These are phyloP conservation scores for Cyathus striatus DNA, from an alignment of 768 basidiomycete genomes.

Conservation along the genomic window DNA sequence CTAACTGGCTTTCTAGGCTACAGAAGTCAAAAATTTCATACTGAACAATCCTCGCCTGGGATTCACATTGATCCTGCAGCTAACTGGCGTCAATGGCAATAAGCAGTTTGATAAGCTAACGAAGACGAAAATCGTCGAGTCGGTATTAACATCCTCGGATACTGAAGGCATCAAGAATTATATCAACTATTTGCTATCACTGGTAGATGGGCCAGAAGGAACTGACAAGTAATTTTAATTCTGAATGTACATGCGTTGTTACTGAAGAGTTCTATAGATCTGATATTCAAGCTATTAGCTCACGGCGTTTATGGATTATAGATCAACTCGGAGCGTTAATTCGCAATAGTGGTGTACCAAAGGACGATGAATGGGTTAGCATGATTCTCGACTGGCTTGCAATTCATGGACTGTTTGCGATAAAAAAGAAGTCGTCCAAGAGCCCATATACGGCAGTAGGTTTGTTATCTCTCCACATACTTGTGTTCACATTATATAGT, in stretches of 20 bases:
- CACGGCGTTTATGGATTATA: conserved; percentile 73
- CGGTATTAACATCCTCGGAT: conserved; percentile 72
- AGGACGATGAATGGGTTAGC: conserved; percentile 73
- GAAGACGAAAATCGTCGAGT: conserved; percentile 88
- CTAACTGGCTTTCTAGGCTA: conserved; percentile 42
- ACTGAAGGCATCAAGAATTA: conserved; percentile 72
- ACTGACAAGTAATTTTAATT: conserved; percentile 30
- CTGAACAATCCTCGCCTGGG: conserved; percentile 74
- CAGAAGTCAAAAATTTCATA: conserved; percentile 70
- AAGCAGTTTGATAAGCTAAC: conserved; percentile 90
- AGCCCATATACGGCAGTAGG: conserved; percentile 55
- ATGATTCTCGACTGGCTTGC: conserved; percentile 76
- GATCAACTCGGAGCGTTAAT: conserved; percentile 81
- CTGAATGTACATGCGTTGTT: conserved; percentile 1
- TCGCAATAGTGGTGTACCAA: conserved; percentile 75
- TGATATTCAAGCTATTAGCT: conserved; percentile 42
- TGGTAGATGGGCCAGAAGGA: conserved; percentile 47
- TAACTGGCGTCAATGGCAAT: conserved; percentile 79
- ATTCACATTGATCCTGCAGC: conserved; percentile 78
- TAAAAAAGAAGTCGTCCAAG: conserved; percentile 71
- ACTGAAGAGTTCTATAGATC: conserved; percentile 22
- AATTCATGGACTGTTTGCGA: conserved; percentile 74
- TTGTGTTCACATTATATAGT: conserved; percentile 29
- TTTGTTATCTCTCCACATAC: conserved; percentile 5
- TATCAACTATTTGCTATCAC: conserved; percentile 62